phyloP scores from a whole-genome alignment of 208 protist species.

The Leishmania aethiopica region DNA sequence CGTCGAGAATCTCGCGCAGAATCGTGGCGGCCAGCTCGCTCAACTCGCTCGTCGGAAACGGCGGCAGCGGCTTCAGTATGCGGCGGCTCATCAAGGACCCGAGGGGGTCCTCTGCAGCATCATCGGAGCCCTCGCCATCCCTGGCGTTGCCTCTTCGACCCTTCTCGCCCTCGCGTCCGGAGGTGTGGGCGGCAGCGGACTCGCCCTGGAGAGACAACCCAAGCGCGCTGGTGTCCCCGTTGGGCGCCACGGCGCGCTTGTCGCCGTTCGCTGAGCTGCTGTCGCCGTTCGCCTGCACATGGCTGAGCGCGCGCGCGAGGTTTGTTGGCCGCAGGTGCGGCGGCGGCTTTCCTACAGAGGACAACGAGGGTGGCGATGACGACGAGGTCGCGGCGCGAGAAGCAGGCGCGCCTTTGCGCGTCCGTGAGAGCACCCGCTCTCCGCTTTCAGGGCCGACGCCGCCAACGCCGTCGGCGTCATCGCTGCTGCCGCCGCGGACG shows the following conservation, averaged over 20 bases:
- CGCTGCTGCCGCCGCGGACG: slow-evolving; percentile 31
- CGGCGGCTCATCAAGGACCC: slow-evolving; percentile 43
- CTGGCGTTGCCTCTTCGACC: not conserved
- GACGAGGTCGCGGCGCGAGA: not conserved
- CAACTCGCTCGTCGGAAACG: slow-evolving; percentile 74
- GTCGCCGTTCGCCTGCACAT: slow-evolving; percentile 2
- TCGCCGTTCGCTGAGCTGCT: not conserved
- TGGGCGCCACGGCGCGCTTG: not conserved
- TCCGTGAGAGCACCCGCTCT: slow-evolving; percentile 46
- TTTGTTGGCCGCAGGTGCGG: slow-evolving; percentile 21
- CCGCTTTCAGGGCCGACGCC: slow-evolving; percentile 35
- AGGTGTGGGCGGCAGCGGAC: slow-evolving; percentile 4
- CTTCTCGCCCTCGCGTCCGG: not conserved
- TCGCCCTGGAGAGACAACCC: slow-evolving; percentile 22
- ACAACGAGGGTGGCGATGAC: not conserved
- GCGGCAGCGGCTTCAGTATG: slow-evolving; percentile 76
- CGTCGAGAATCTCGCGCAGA: slow-evolving; percentile 86
- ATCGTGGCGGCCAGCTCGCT: slow-evolving; percentile 81
- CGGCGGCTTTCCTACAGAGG: slow-evolving; percentile 10
- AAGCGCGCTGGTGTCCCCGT: not conserved
- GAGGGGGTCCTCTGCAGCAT: slow-evolving; percentile 30
- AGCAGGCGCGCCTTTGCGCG: slow-evolving; percentile 8
- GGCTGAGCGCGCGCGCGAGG: slow-evolving; percentile 23
- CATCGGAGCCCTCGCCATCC: slow-evolving; percentile 14
- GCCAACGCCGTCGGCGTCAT: slow-evolving; percentile 23